Base-by-base conservation (phyloP, 2,329 filamentous ascomycete species). In the Sporothrix inflata region DNA sequence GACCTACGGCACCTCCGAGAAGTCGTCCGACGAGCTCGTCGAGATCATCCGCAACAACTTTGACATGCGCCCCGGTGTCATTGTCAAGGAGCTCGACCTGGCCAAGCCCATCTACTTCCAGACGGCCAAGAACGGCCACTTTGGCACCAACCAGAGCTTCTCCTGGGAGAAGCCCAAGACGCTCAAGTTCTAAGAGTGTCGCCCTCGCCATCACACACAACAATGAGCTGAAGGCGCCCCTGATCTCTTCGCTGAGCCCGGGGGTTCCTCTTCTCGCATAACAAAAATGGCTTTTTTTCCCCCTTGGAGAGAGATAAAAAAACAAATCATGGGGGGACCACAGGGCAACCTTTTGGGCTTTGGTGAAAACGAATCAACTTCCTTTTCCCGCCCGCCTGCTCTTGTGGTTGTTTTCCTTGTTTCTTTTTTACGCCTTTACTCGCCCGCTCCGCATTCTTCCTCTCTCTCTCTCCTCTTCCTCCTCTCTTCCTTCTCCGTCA, bases 81-180 rank as follows among this genome's bases (percentile, higher is more conserved):
- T 99, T 80, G 96, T 98, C 85, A 94, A 94, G 87, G 94, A 98
- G 86, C 92, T 99, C 77, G 92, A 96, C 86, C 89, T 99, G 77
- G 92, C 90, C 84, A 94, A 94, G 85, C 96, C 96, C 82, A 98
- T 98, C 88, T 99, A 99, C 91, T 90, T 90, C 89, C 89, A 95
- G 88, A 99, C 96, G 73, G 96, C 96, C 85, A 98, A 98, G 93
- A 98, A 98, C 87, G 96, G 96, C 79, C 96, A 99, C 90, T 99
- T 99, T 86, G 88, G 88, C 77, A 97, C 94, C 85, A 96, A 98
- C 92, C 96, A 97, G 90, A 87, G 84, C 84, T 99, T 99, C 90
- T 90, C 87, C 85, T 99, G 96, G 96, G 96, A 99, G 91, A 90
- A 98, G 90, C 95, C 96, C 81, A 98, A 97, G 93, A 79, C 87